Evolutionary conservation across 441 rosid genomes (phyloP).

Genomic region (Sinapis alba): DNA sequence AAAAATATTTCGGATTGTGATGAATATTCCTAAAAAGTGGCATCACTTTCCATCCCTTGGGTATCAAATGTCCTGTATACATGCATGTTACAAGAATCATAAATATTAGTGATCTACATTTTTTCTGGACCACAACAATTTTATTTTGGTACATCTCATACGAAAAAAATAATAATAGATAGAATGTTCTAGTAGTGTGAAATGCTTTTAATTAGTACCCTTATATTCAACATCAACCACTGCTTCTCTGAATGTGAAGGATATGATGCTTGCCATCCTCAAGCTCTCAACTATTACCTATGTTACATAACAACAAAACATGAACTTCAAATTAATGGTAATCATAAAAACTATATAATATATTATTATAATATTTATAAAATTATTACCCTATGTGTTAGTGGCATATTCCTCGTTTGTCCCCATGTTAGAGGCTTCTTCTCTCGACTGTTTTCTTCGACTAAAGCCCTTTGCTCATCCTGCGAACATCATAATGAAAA

Average conservation of each 20-base stretch:
- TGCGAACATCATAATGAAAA: conserved; percentile 35
- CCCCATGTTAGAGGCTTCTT: conserved; percentile 68
- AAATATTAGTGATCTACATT: conserved; percentile 27
- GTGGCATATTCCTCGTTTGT: conserved; percentile 83
- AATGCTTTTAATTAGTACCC: conserved; percentile 45
- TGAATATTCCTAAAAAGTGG: conserved; percentile 95
- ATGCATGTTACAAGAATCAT: conserved; percentile 24
- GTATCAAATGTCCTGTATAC: conserved; percentile 74
- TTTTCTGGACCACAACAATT: conserved; percentile 36
- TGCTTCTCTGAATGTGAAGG: conserved; percentile 94
- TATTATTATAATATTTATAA: not conserved
- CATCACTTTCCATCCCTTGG: conserved; percentile 99
- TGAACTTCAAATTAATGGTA: conserved; percentile 4
- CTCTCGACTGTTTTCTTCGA: conserved; percentile 52
- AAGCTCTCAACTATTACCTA: conserved; percentile 85
- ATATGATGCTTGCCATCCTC: conserved; percentile 94
- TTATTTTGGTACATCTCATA: conserved; percentile 17
- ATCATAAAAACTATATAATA: not conserved
- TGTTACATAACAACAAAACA: conserved; percentile 13
- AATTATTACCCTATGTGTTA: conserved; percentile 62
- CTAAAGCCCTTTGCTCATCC: conserved; percentile 76
- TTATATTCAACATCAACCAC: conserved; percentile 88
- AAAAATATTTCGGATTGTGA: conserved; percentile 72
- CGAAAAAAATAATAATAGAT: not conserved
- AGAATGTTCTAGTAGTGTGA: conserved; percentile 38